phyloP scores from a whole-genome alignment of 345 rosid genomes.

The sweet orange (Citrus sinensis) region DVS_A1.0 CM039167.1:7707501-7708000 shows the following conservation, averaged over 20 bases:
- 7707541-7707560: neutral
- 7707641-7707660: neutral
- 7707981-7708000: neutral
- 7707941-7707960: neutral
- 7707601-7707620: neutral
- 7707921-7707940: neutral
- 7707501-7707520: neutral
- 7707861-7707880: neutral
- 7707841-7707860: neutral
- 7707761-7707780: neutral
- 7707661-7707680: too few species aligned
- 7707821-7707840: neutral
- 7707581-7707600: neutral
- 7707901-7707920: neutral
- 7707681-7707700: too few species aligned
- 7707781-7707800: neutral
- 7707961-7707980: neutral
- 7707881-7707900: neutral
- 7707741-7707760: too few species aligned
- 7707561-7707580: neutral
- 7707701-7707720: neutral
- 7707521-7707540: neutral
- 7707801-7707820: neutral
- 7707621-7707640: constrained; percentile 2
- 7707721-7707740: neutral